These are phyloP conservation scores for Grigorovia yakushimaensis DNA, from an alignment of 805 yeast genomes.

Conservation along the genomic window DNA sequence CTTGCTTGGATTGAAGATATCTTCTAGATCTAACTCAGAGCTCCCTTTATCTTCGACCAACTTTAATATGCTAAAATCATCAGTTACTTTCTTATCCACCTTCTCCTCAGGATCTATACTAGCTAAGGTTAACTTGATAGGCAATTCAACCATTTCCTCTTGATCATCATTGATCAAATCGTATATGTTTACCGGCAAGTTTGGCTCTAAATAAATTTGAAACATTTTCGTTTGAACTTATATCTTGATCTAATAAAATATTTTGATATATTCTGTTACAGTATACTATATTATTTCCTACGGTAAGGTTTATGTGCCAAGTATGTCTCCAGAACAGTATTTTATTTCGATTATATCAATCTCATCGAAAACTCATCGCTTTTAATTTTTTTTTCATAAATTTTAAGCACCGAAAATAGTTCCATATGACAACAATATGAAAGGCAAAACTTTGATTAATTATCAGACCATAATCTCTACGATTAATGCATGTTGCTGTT, in stretches of 20 bases:
- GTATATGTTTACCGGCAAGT: not conserved
- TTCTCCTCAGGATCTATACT: constrained; percentile 69
- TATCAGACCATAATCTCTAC: too few relatives aligned
- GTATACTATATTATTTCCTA: not conserved
- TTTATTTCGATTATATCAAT: too few relatives aligned
- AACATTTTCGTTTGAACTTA: not conserved
- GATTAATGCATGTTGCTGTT: too few relatives aligned
- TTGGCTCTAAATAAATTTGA: constrained; percentile 2
- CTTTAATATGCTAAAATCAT: not conserved
- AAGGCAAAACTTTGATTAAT: too few relatives aligned
- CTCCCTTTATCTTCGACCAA: not conserved
- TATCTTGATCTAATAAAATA: not conserved
- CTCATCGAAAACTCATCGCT: too few relatives aligned
- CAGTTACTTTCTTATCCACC: constrained; percentile 30
- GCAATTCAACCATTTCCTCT: not conserved
- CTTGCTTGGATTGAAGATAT: constrained; percentile 34
- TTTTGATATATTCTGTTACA: too few relatives aligned
- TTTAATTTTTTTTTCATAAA: too few relatives aligned
- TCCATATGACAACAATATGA: too few relatives aligned
- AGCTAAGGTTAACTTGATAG: constrained; percentile 39
- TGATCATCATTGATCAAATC: not conserved
- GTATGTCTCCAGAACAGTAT: too few relatives aligned
- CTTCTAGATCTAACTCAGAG: constrained; percentile 30
- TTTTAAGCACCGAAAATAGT: too few relatives aligned
- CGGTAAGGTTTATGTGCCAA: too few relatives aligned